Base-by-base conservation (phyloP, 352 stramenopile genomes). In the Phytopythium oedochilum region DNA sequence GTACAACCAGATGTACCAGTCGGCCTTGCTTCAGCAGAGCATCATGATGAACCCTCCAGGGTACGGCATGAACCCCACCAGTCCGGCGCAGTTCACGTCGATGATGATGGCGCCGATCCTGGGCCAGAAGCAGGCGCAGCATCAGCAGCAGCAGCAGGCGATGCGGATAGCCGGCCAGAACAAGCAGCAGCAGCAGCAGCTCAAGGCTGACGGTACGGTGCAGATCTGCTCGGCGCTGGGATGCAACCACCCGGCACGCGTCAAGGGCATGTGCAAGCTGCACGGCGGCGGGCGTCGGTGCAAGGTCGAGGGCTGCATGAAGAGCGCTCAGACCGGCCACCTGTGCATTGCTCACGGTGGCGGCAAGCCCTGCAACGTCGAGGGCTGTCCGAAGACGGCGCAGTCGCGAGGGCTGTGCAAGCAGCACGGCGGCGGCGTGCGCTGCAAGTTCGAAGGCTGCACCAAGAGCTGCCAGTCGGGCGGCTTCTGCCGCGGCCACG, bases 241-340 rank as follows among this genome's bases (percentile, higher is more conserved):
- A 17, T 94, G 84, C 67, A 89, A 83, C 64, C 81, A 94, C 61
- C 68, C 78, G 1, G 81, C 84, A 6, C 77, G 82, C 0, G 74
- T 90, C 32, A 92, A 92, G 60, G 84, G 84, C 26, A 92, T 94
- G 84, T 94, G 84, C 70, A 94, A 94, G 60, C 55, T 90, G 10
- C 84, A 94, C 49, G 84, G 84, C 18, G 84, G 84, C 18, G 84
- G 84, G 0, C 71, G 82, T 20, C 73, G 84, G 15, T 94, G 84
- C 75, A 94, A 92, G 60, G 82, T 92, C 29, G 84, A 94, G 40
- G 84, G 84, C 25, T 94, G 84, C 61, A 94, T 92, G 84, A 92
- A 92, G 64, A 91, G 78, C 57, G 81, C 82, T 25, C 84, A 94
- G 59, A 94, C 81, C 17, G 84, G 84, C 22, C 81, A 92, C 48